phyloP scores from a whole-genome alignment of 2,329 filamentous ascomycete species.

The Cadophora sp. region DNA sequence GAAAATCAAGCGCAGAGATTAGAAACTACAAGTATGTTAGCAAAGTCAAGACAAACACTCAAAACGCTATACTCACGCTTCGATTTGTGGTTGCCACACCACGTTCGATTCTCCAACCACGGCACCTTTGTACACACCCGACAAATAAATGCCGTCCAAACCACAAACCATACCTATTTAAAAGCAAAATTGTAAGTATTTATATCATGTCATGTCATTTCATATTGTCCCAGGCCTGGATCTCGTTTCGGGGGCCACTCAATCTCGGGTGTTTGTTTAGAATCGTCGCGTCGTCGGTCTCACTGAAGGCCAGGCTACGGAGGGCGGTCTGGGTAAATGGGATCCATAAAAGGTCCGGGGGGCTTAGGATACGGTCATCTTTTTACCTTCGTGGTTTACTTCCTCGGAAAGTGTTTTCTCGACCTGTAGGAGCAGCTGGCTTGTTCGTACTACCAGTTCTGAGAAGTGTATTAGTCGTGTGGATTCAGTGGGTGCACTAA shows the following conservation, averaged over 20 bases:
- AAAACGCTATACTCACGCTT: slow-evolving; percentile 16
- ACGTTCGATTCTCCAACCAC: slow-evolving; percentile 15
- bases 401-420: slow-evolving; percentile 61
- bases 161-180: slow-evolving; percentile 22
- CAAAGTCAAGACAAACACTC: not conserved
- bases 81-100: slow-evolving; percentile 21
- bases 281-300: slow-evolving; percentile 26
- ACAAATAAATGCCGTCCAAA: slow-evolving; percentile 25
- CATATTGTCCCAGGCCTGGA: not conserved
- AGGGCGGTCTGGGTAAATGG: slow-evolving; percentile 7
- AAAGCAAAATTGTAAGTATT: slow-evolving; percentile 15
- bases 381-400: slow-evolving; percentile 61
- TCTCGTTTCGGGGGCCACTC: not conserved
- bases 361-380: slow-evolving; percentile 20
- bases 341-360: not conserved
- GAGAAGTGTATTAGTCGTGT: slow-evolving; percentile 22
- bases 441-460: slow-evolving; percentile 73
- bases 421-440: slow-evolving; percentile 66
- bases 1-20: not conserved
- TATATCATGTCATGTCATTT: not conserved
- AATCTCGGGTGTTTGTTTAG: not conserved
- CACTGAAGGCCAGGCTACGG: slow-evolving; percentile 23
- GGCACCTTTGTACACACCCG: slow-evolving; percentile 19
- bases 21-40: slow-evolving; percentile 16
- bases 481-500: not conserved